Conservation (phyloP, 108 stramenopile species). For the Cyclotella atomus region DNA sequence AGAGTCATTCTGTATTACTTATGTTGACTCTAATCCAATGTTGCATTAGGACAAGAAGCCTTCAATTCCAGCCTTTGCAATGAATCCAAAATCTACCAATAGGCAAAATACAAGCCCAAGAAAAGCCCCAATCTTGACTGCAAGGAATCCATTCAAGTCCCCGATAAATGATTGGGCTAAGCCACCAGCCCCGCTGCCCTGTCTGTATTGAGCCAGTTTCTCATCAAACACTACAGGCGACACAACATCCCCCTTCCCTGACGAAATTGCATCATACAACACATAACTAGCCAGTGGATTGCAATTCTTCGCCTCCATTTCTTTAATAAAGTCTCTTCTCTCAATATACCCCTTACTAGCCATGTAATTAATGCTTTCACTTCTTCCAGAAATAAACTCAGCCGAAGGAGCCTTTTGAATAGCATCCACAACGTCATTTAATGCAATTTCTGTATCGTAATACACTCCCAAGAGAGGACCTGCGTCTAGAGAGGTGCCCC, state of each 20-base stretch:
- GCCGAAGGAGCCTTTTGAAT: slow-evolving; percentile 36
- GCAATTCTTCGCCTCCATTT: slow-evolving; percentile 34
- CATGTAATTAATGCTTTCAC: slow-evolving; percentile 36
- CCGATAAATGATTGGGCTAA: slow-evolving; percentile 30
- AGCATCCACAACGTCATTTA: slow-evolving; percentile 24
- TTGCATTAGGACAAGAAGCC: slow-evolving; percentile 33
- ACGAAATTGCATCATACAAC: slow-evolving; percentile 48
- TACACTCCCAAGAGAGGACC: slow-evolving; percentile 45
- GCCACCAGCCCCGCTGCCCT: not conserved
- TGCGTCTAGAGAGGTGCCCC: slow-evolving; percentile 30
- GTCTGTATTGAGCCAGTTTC: slow-evolving; percentile 34
- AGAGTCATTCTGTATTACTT: no score
- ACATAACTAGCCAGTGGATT: slow-evolving; percentile 50
- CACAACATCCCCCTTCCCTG: slow-evolving; percentile 47
- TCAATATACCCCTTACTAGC: slow-evolving; percentile 52
- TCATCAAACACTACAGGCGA: slow-evolving; percentile 43
- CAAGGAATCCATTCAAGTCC: slow-evolving; percentile 43
- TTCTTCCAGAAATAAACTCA: slow-evolving; percentile 32
- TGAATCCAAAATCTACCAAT: slow-evolving; percentile 46
- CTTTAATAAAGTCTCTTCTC: slow-evolving; percentile 37
- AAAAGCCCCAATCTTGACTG: slow-evolving; percentile 48
- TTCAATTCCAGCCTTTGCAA: slow-evolving; percentile 48
- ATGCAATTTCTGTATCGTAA: slow-evolving; percentile 41
- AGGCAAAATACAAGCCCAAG: slow-evolving; percentile 45
- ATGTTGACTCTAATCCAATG: not conserved